Evolutionary conservation across 192 early-diverging fungal species (phyloP), one percentile per base, ranked within the genome.

Genomic region (Linnemannia zychae): DNA sequence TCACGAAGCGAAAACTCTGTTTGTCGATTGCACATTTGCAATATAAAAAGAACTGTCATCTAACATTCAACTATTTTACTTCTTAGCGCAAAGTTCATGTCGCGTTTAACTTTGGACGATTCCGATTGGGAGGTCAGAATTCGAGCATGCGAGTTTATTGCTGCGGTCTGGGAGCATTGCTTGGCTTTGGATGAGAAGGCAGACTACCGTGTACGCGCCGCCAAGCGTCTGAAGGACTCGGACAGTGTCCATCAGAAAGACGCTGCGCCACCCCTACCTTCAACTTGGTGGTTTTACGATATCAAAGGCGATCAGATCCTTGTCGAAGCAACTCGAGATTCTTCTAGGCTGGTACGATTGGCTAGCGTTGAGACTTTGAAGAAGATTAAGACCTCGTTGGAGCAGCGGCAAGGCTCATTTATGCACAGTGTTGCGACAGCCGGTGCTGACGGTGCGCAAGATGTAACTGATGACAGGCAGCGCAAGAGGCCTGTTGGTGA

Each of bases 91-190:
- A 33, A 24, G 1, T 77, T 88, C 48, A 87, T 92, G 78, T 68
- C 78, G 7, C 83, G 77, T 33, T 44, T 90, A 3, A 88, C 84
- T 2, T 70, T 92, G 53, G 85, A 92, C 68, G 91, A 91, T 80
- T 74, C 85, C 18, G 91, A 92, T 65, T 88, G 85, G 72, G 89
- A 91, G 47, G 90, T 91, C 40, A 74, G 87, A 34, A 89, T 92
- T 33, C 77, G 87, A 5, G 89, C 80, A 0, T 92, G 90, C 38
- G 80, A 87, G 28, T 89, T 92, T 52, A 67, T 92, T 38, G 83
- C 87, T 40, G 87, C 78, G 7, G 50, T 92, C 9, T 92, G 91
- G 91, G 63, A 79, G 28, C 66, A 88, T 22, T 80, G 88, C 53
- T 44, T 76, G 36, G 87, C 89, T 33, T 75, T 85, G 24, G 76